Evolutionary conservation across 805 yeast genomes (phyloP), one percentile per base, ranked within the genome.

Genomic region (Ogataea pilisensis): DNA sequence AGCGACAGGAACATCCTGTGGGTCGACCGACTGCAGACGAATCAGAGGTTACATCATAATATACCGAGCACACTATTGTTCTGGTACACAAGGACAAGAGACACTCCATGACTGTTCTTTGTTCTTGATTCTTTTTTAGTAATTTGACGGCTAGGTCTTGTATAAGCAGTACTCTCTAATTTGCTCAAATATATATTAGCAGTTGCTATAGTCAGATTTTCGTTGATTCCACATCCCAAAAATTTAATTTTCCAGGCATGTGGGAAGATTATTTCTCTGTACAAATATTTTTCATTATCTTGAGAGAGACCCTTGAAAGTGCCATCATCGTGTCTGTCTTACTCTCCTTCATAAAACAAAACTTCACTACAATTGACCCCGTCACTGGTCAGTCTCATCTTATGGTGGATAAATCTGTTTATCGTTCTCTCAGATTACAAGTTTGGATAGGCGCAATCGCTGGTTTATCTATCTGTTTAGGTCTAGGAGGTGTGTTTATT

Each of bases 391-490:
- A 43, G 11, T 35, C 43, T 5, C 44, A 51, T 12, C 59, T 65
- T 34, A 61, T 61, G 19, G 63, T 61, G 16, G 67, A 63, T 36
- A 35, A 50, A 4, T 31, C 42, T 9, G 37, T 48, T 16, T 78
- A 78, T 56, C 58, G 57, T 18, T 64, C 64, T 27, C 65, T 85
- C 37, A 74, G 74, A 42, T 53, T 78, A 6, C 96, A 89, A 55
- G 86, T 89, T 5, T 82, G 95, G 84, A 57, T 78, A 1, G 97
- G 97, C 2, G 91, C 95, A 9, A 52, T 77, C 1, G 51, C 76
- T 4, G 97, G 97, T 0, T 65, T 89, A 16, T 50, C 74, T 0
- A 63, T 85, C 1, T 88, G 96, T 55, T 57, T 85, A 42, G 42
- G 83, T 4, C 73, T 89, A 26, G 97, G 97, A 4, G 76, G 81